Conservation (phyloP, 2,329 filamentous ascomycete genomes). For the Fusarium duplospermum region DNA sequence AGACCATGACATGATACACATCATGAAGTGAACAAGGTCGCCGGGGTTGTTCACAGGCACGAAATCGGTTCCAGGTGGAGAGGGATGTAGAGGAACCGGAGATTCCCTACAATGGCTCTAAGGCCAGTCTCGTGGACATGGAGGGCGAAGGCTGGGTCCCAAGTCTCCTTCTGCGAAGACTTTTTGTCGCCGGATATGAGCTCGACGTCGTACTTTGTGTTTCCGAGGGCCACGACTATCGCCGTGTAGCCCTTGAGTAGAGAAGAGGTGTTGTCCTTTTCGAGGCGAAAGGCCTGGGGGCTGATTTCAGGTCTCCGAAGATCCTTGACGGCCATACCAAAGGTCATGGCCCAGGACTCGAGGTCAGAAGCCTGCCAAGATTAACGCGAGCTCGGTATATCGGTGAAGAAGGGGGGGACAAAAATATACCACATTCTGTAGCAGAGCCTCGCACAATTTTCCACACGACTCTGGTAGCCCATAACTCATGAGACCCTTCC, state of each 20-base stretch:
- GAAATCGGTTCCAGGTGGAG: conserved; percentile 40
- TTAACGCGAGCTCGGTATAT: conserved; percentile 8
- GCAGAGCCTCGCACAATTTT: conserved; percentile 36
- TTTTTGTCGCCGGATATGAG: conserved; percentile 40
- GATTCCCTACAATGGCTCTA: conserved; percentile 40
- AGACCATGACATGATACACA: conserved; percentile 44
- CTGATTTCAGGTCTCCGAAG: conserved; percentile 38
- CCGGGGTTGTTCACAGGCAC: conserved; percentile 4
- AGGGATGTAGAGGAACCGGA: conserved; percentile 42
- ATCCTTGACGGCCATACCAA: conserved; percentile 41
- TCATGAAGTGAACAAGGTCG: conserved; percentile 38
- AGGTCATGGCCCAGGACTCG: conserved; percentile 37
- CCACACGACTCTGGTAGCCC: conserved; percentile 41
- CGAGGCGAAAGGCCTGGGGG: conserved; percentile 43
- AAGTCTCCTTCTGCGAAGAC: conserved; percentile 35
- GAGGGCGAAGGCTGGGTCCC: conserved; percentile 38
- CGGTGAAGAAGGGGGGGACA: neutral
- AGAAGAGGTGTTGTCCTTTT: conserved; percentile 43
- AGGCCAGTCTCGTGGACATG: conserved; percentile 42
- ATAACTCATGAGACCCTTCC: conserved; percentile 40
- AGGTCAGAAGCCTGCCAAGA: conserved; percentile 35
- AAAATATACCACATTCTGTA: conserved; percentile 39
- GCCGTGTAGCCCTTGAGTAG: conserved; percentile 42
- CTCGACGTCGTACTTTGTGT: conserved; percentile 41
- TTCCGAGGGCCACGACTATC: conserved; percentile 41